These are phyloP conservation scores for Fusarium drepaniforme DNA, from an alignment of 2,329 filamentous ascomycete genomes.

Conservation along the genomic window DNA sequence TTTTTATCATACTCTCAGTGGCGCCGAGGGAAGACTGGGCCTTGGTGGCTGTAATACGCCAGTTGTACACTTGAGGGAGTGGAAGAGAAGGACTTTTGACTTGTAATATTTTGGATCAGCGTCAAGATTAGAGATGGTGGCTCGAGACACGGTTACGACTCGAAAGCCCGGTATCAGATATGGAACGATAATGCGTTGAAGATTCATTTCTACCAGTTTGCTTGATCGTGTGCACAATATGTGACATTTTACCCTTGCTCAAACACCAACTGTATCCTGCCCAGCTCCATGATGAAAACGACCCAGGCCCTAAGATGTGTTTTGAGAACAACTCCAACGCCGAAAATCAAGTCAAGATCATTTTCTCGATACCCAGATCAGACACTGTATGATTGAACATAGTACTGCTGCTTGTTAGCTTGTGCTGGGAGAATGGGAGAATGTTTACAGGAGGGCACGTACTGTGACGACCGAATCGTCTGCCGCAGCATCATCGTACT, in stretches of 20 bases:
- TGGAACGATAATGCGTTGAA: constrained; percentile 38
- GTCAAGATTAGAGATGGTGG: constrained; percentile 31
- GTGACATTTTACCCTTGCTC: neutral
- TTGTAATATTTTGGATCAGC: constrained; percentile 35
- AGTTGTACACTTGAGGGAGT: constrained; percentile 23
- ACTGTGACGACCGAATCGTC: constrained; percentile 84
- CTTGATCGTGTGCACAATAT: neutral
- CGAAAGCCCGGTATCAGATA: constrained; percentile 15
- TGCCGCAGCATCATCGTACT: constrained; percentile 73
- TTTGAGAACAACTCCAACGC: constrained; percentile 22
- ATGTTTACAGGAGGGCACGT: constrained; percentile 31
- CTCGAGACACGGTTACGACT: constrained; percentile 27
- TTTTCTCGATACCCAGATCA: constrained; percentile 18
- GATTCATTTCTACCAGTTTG: constrained; percentile 1
- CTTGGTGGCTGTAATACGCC: constrained; percentile 29
- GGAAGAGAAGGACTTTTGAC: constrained; percentile 30
- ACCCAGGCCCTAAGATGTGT: neutral
- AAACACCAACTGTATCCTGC: constrained; percentile 12
- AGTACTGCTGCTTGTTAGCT: constrained; percentile 52
- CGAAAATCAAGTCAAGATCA: neutral
- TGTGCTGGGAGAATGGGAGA: no score
- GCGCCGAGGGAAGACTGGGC: constrained; percentile 12
- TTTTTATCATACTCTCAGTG: constrained; percentile 33
- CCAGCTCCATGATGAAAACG: constrained; percentile 6
- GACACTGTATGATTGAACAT: constrained; percentile 58